A percentile compares a stretch with the other conserved stretches of the same genome.
Evolutionary conservation across 306 rosid genomes (phyloP).

Genomic region (Erythrophleum fordii): DNA sequence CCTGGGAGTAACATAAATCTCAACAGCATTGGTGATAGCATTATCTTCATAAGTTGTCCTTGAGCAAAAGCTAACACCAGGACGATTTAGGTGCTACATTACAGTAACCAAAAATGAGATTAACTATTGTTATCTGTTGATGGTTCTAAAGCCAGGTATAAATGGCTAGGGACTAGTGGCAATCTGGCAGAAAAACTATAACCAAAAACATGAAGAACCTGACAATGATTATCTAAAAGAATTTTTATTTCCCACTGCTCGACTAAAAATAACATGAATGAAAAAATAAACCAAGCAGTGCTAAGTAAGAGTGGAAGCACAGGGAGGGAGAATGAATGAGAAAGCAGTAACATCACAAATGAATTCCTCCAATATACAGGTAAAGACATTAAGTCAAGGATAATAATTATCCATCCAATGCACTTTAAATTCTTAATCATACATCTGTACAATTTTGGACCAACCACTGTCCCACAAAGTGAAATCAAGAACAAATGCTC

Average conservation of each 20-base stretch:
- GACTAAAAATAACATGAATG: constrained; percentile 16
- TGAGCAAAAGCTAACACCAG: constrained; percentile 81
- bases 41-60: constrained; percentile 79
- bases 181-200: constrained; percentile 27
- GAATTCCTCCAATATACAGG: background rate
- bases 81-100: constrained; percentile 73
- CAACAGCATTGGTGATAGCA: constrained; percentile 86
- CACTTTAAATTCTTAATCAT: background rate
- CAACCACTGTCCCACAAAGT: background rate
- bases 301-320: background rate
- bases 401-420: background rate
- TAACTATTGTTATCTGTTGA: constrained; percentile 21
- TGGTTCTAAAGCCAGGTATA: constrained; percentile 36
- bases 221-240: background rate
- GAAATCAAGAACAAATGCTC: background rate
- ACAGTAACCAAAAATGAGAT: constrained; percentile 40
- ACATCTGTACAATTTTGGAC: background rate
- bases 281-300: constrained; percentile 1
- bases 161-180: constrained; percentile 12
- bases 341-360: background rate
- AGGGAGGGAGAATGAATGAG: background rate
- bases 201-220: constrained; percentile 10
- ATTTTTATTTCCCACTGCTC: constrained; percentile 4
- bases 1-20: constrained; percentile 71
- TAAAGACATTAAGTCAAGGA: background rate